A percentile compares a stretch with the other conserved stretches of the same genome.
Conservation (phyloP, 2,329 filamentous ascomycete genomes). For the Paramyrothecium roridum region DNA sequence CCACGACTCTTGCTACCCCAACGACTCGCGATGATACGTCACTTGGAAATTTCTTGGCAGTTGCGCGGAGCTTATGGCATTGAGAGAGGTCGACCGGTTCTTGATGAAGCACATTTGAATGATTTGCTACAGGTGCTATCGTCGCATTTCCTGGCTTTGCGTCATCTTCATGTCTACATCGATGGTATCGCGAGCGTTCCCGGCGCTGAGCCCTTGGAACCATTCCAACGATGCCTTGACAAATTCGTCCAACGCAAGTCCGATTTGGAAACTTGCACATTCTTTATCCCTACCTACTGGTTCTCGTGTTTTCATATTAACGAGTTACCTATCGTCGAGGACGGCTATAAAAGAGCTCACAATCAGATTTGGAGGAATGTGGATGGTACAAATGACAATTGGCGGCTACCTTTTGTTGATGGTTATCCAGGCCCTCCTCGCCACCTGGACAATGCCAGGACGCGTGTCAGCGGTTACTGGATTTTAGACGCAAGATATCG, state of each 20-base stretch:
- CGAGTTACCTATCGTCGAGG: background rate
- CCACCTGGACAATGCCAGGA: background rate
- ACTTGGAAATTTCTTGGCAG: background rate
- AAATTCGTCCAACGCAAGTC: background rate
- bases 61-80: background rate
- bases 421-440: background rate
- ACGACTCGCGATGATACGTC: background rate
- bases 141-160: background rate
- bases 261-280: background rate
- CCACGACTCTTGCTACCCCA: background rate
- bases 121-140: background rate
- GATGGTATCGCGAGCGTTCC: background rate
- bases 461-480: background rate
- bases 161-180: background rate
- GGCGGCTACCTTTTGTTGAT: background rate
- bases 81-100: background rate
- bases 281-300: background rate
- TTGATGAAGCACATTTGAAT: background rate
- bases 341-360: background rate
- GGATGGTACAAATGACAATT: background rate
- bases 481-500: background rate
- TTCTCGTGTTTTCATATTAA: background rate
- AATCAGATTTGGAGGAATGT: background rate
- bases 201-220: background rate
- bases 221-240: background rate